These are phyloP conservation scores for Alternaria gansuensis DNA, from an alignment of 2,329 filamentous ascomycete species.

Conservation along the genomic window DNA sequence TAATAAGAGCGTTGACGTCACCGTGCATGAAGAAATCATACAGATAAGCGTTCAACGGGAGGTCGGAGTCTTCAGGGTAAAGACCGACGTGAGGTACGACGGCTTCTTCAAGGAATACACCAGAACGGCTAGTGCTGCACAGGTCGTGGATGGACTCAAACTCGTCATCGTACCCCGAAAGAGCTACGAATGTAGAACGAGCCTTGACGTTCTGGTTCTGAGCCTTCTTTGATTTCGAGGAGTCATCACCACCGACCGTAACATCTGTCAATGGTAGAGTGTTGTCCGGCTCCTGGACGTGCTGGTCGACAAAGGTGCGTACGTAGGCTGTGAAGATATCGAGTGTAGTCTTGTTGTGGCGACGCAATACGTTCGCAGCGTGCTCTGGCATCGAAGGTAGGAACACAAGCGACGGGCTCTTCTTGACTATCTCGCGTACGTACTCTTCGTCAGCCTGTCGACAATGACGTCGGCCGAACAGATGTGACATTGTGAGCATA, in stretches of 20 bases:
- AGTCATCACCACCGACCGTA: constrained; percentile 53
- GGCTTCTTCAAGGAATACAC: constrained; percentile 77
- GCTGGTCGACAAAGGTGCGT: constrained; percentile 71
- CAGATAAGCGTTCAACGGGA: constrained; percentile 72
- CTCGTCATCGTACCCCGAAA: constrained; percentile 72
- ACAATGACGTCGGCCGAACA: constrained; percentile 71
- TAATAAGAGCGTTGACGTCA: constrained; percentile 66
- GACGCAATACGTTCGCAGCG: constrained; percentile 65
- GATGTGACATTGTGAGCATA: constrained; percentile 73
- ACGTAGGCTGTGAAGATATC: constrained; percentile 74
- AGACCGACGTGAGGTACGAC: constrained; percentile 74
- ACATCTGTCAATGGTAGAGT: constrained; percentile 67
- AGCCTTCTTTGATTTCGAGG: constrained; percentile 26
- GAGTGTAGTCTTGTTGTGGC: constrained; percentile 72
- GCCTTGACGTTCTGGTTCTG: constrained; percentile 55
- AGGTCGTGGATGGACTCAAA: constrained; percentile 74
- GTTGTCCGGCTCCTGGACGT: constrained; percentile 64
- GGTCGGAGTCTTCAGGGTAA: constrained; percentile 63
- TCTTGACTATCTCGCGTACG: constrained; percentile 60
- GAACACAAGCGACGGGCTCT: constrained; percentile 70
- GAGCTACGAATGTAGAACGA: constrained; percentile 74
- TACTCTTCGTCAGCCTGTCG: constrained; percentile 59
- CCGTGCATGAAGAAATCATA: constrained; percentile 82
- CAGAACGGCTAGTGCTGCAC: constrained; percentile 69
- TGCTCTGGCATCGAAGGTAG: constrained; percentile 69